Percentiles rank a stretch among this genome's conserved stretches.
phyloP scores from a whole-genome alignment of 768 basidiomycete genomes.

The Trametes cubensis region DNA sequence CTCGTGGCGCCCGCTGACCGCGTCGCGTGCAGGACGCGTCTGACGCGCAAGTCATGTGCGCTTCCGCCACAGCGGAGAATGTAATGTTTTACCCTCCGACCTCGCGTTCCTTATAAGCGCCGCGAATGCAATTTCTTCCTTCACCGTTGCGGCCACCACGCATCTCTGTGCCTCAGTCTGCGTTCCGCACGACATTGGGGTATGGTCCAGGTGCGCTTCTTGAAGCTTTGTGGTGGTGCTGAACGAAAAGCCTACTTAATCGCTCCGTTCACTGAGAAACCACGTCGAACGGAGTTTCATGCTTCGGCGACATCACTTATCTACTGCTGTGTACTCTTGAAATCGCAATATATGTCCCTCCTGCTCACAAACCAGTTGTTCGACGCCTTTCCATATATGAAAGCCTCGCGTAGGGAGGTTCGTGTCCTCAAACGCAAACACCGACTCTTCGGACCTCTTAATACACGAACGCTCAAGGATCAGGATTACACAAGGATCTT shows the following conservation, averaged over 20 bases:
- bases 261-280: constrained; percentile 70
- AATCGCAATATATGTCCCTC: neutral
- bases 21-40: neutral
- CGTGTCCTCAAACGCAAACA: no score
- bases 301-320: constrained; percentile 60
- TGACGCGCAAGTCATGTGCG: constrained; percentile 23
- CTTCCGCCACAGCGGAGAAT: constrained; percentile 17
- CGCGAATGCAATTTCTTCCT: constrained; percentile 24
- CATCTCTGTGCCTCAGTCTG: constrained; percentile 52
- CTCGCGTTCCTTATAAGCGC: constrained; percentile 21
- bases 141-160: constrained; percentile 49
- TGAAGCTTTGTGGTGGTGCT: constrained; percentile 44
- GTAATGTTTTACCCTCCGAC: constrained; percentile 35
- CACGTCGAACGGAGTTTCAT: constrained; percentile 88
- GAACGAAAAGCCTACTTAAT: constrained; percentile 73
- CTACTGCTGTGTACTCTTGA: neutral
- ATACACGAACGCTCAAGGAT: no score
- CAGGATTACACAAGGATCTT: no score
- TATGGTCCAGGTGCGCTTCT: constrained; percentile 44
- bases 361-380: no score
- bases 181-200: constrained; percentile 62
- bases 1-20: neutral
- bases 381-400: no score
- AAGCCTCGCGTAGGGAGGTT: no score
- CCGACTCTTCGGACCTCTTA: no score